These are phyloP conservation scores for Scortechinia acanthostroma DNA, from an alignment of 2,329 filamentous ascomycete species.

Conservation along the genomic window DNA sequence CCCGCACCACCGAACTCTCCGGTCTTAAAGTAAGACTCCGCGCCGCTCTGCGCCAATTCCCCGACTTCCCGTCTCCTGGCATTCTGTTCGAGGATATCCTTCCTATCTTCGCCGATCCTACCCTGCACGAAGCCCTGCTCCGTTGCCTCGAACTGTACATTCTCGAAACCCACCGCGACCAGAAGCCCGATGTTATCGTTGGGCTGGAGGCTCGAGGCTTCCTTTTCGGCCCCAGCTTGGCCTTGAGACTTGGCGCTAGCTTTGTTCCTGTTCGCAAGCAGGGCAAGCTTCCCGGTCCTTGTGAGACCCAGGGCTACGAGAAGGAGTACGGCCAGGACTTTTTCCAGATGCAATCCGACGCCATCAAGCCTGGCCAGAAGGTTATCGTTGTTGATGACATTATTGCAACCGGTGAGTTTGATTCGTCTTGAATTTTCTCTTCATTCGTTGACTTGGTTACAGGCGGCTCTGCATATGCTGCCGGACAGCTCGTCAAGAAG, in stretches of 20 bases:
- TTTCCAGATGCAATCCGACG: constrained; percentile 90
- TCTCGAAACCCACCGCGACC: constrained; percentile 46
- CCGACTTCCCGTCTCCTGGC: constrained; percentile 84
- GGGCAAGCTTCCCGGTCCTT: constrained; percentile 89
- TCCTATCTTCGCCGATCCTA: constrained; percentile 78
- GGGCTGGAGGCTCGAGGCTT: constrained; percentile 92
- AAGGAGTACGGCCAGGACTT: constrained; percentile 95
- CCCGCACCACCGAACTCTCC: constrained; percentile 59
- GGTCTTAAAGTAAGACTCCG: constrained; percentile 66
- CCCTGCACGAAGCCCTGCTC: constrained; percentile 70
- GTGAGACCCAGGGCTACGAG: constrained; percentile 76
- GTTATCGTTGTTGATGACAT: constrained; percentile 95
- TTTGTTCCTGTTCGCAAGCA: constrained; percentile 93
- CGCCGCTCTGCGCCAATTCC: constrained; percentile 72
- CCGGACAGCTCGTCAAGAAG: constrained; percentile 77
- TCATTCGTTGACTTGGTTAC: constrained; percentile 5
- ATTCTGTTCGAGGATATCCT: constrained; percentile 98
- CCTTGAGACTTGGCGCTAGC: constrained; percentile 71
- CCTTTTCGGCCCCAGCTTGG: constrained; percentile 85
- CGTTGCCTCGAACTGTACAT: constrained; percentile 81
- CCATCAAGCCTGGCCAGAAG: constrained; percentile 77
- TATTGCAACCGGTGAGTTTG: constrained; percentile 84
- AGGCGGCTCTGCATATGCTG: constrained; percentile 89
- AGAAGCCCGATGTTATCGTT: constrained; percentile 80
- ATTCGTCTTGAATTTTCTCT: constrained; percentile 2